Evolutionary conservation across 2,329 filamentous ascomycete species (phyloP).

Genomic region (Aspergillus arachidicola): DNA sequence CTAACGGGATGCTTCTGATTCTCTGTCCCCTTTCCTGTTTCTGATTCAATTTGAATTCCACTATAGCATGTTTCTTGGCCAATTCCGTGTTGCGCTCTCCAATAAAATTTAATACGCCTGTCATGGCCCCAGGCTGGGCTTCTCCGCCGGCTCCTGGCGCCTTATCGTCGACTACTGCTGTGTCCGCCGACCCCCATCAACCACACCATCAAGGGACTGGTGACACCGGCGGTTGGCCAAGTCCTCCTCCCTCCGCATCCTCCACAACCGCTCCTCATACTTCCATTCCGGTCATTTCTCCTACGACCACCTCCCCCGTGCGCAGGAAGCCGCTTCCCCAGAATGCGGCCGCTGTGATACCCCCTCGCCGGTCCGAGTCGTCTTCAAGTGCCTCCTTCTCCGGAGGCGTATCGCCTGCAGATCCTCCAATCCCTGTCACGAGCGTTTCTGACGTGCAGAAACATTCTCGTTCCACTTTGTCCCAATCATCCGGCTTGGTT

Average conservation of each 20-base stretch:
- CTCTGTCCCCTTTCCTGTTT: conserved; percentile 20
- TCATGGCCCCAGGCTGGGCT: conserved; percentile 24
- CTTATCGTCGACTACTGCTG: conserved; percentile 10
- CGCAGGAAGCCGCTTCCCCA: conserved; percentile 59
- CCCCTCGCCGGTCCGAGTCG: conserved; percentile 20
- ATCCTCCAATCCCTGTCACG: conserved; percentile 16
- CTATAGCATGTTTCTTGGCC: conserved; percentile 1
- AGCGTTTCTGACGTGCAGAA: conserved; percentile 8
- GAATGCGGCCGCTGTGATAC: conserved; percentile 49
- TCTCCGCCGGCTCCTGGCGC: conserved; percentile 25
- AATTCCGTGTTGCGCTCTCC: conserved; percentile 4
- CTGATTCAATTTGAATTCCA: conserved; percentile 14
- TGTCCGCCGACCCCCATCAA: conserved; percentile 20
- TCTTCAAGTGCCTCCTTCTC: conserved; percentile 26
- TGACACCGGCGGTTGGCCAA: conserved; percentile 19
- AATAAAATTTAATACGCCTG: conserved; percentile 13
- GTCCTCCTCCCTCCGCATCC: conserved; percentile 21
- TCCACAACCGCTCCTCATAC: conserved; percentile 16
- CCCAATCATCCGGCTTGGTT: conserved; percentile 28
- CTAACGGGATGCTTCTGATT: conserved; percentile 20
- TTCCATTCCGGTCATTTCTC: conserved; percentile 29
- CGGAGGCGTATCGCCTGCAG: conserved; percentile 26
- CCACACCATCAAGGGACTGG: conserved; percentile 14
- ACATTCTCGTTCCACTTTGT: conserved; percentile 20
- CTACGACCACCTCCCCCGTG: conserved; percentile 48